Percentiles rank a stretch among this genome's conserved stretches.
phyloP scores from a whole-genome alignment of 2,329 filamentous ascomycete species.

The Plectosphaerella plurivora region DNA sequence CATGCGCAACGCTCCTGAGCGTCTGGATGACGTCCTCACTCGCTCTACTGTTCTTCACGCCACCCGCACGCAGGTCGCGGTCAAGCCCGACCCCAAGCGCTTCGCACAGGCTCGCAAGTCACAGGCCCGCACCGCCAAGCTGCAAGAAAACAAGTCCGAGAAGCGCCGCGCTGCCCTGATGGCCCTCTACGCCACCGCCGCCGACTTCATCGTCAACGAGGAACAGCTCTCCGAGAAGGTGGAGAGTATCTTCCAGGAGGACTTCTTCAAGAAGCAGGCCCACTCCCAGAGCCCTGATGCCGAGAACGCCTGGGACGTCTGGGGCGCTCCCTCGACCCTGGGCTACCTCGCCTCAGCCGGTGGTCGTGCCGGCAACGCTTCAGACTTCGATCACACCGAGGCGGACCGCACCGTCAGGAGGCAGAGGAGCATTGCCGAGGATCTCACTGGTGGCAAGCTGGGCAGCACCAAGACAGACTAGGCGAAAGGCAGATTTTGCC shows the following conservation, averaged over 20 bases:
- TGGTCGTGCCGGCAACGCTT: conserved; percentile 5
- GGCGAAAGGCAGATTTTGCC: background rate
- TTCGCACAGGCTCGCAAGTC: conserved; percentile 46
- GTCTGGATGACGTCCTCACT: conserved; percentile 73
- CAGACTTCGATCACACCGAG: conserved; percentile 29
- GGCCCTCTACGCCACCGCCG: conserved; percentile 84
- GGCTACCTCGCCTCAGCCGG: conserved; percentile 31
- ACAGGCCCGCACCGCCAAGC: conserved; percentile 32
- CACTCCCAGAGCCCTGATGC: conserved; percentile 21
- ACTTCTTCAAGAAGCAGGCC: conserved; percentile 43
- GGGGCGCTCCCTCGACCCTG: conserved; percentile 41
- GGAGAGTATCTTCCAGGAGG: conserved; percentile 69
- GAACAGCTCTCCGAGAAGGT: conserved; percentile 69
- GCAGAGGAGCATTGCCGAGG: conserved; percentile 53
- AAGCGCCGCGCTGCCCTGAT: conserved; percentile 69
- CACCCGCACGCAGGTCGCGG: conserved; percentile 42
- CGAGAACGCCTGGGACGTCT: conserved; percentile 48
- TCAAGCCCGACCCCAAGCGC: conserved; percentile 59
- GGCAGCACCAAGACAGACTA: conserved; percentile 17
- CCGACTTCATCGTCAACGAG: conserved; percentile 81
- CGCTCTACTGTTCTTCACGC: conserved; percentile 57
- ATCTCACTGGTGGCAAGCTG: conserved; percentile 57
- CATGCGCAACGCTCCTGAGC: conserved; percentile 59
- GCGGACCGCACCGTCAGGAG: conserved; percentile 41
- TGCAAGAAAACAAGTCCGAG: conserved; percentile 48